Conservation (phyloP, 2,329 filamentous ascomycete species). For the Zymoseptoria pseudotritici region DNA sequence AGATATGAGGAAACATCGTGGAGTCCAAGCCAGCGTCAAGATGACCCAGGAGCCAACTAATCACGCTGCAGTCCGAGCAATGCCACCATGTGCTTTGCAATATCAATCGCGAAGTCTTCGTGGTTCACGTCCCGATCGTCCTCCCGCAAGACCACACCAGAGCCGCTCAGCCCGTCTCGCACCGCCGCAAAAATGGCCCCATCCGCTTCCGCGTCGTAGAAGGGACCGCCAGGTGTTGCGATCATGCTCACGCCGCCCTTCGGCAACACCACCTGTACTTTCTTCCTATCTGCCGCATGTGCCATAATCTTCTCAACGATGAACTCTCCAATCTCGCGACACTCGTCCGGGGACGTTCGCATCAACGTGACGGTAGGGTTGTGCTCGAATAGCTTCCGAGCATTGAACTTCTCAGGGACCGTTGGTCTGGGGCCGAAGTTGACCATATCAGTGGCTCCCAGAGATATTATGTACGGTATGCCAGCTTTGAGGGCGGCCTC, state of each 20-base stretch:
- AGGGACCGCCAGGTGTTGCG: slow-evolving; percentile 45
- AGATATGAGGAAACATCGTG: no score
- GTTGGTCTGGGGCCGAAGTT: slow-evolving; percentile 54
- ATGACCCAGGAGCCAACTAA: background rate
- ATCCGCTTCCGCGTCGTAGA: slow-evolving; percentile 46
- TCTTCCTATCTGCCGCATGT: slow-evolving; percentile 32
- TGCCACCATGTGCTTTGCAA: slow-evolving; percentile 34
- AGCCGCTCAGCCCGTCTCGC: slow-evolving; percentile 41
- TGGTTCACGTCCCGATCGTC: slow-evolving; percentile 51
- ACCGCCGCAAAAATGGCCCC: slow-evolving; percentile 42
- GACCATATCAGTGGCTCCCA: slow-evolving; percentile 50
- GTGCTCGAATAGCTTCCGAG: slow-evolving; percentile 54
- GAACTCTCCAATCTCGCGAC: slow-evolving; percentile 46
- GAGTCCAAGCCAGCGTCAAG: background rate
- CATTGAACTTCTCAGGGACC: slow-evolving; percentile 48
- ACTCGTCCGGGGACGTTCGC: slow-evolving; percentile 55
- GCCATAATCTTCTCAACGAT: slow-evolving; percentile 48
- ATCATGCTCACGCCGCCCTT: slow-evolving; percentile 56
- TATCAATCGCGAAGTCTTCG: slow-evolving; percentile 41
- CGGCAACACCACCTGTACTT: slow-evolving; percentile 53
- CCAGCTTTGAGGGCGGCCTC: slow-evolving; percentile 50
- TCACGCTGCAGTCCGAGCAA: slow-evolving; percentile 13
- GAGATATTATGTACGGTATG: slow-evolving; percentile 49
- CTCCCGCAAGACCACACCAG: slow-evolving; percentile 44
- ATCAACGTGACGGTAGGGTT: slow-evolving; percentile 61